These are phyloP conservation scores for Fusarium coicis DNA, from an alignment of 2,329 filamentous ascomycete species.

Conservation along the genomic window DNA sequence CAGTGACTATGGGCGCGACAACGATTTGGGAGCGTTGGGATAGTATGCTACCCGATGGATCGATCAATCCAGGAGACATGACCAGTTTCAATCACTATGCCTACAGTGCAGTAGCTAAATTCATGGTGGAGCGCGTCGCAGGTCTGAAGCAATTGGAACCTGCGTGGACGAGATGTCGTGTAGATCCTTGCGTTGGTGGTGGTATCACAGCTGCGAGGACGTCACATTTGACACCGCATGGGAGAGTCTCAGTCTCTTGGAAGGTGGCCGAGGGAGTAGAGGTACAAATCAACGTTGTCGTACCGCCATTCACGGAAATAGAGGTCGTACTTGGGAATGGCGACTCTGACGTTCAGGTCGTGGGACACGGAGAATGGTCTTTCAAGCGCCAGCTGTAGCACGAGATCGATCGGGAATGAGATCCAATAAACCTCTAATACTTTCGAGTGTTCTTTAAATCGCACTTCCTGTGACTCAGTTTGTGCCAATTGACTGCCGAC, in stretches of 20 bases:
- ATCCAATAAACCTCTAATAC: fast-evolving
- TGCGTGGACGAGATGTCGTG: neutral
- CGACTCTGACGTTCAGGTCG: neutral
- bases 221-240: neutral
- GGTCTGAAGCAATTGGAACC: neutral
- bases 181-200: neutral
- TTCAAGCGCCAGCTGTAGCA: neutral
- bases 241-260: neutral
- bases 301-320: neutral
- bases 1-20: neutral
- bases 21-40: neutral
- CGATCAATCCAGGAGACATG: neutral
- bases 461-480: no score
- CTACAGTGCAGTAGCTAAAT: neutral
- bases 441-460: no score
- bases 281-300: neutral
- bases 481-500: fast-evolving
- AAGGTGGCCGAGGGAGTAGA: no score
- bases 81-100: neutral
- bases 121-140: neutral
- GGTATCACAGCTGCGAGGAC: neutral
- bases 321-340: neutral
- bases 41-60: neutral
- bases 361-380: neutral
- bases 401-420: fast-evolving